Conservation (phyloP, 2,329 filamentous ascomycete species). For the Fusarium setosum region DNA sequence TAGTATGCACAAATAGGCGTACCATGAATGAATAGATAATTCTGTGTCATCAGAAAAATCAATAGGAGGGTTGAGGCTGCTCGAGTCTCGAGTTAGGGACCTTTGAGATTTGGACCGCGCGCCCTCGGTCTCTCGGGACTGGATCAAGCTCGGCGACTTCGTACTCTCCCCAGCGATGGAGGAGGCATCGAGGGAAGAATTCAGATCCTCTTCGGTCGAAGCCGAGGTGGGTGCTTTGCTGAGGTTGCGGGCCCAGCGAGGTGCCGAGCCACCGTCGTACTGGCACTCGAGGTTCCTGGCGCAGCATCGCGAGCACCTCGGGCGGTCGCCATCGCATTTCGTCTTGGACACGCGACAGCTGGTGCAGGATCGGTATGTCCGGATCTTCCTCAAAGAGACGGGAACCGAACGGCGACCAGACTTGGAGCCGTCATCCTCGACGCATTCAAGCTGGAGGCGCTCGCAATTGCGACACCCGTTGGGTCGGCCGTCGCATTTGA, state of each 20-base stretch:
- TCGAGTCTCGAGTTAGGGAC: slow-evolving; percentile 37
- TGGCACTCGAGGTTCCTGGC: slow-evolving; percentile 50
- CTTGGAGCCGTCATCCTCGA: slow-evolving; percentile 49
- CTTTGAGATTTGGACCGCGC: slow-evolving; percentile 24
- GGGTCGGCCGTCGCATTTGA: slow-evolving; percentile 56
- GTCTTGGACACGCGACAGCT: slow-evolving; percentile 55
- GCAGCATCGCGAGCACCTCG: slow-evolving; percentile 51
- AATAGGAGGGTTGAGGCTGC: slow-evolving; percentile 32
- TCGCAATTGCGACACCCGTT: slow-evolving; percentile 57
- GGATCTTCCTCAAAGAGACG: slow-evolving; percentile 51
- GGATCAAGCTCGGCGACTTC: slow-evolving; percentile 39
- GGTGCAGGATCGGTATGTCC: slow-evolving; percentile 54
- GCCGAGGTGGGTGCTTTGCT: slow-evolving; percentile 39
- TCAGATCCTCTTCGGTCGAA: slow-evolving; percentile 38
- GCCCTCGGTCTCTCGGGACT: slow-evolving; percentile 38
- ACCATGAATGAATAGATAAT: slow-evolving; percentile 43
- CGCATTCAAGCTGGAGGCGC: slow-evolving; percentile 55
- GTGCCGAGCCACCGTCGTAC: slow-evolving; percentile 52
- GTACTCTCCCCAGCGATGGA: slow-evolving; percentile 32
- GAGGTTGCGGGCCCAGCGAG: slow-evolving; percentile 51
- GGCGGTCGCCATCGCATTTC: slow-evolving; percentile 55
- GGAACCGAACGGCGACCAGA: slow-evolving; percentile 40
- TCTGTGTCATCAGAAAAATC: slow-evolving; percentile 43
- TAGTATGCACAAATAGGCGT: not conserved
- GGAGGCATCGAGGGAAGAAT: slow-evolving; percentile 30